These are phyloP conservation scores for Chionographis japonica DNA, from an alignment of 106 monocot species.

Conservation along the genomic window DNA sequence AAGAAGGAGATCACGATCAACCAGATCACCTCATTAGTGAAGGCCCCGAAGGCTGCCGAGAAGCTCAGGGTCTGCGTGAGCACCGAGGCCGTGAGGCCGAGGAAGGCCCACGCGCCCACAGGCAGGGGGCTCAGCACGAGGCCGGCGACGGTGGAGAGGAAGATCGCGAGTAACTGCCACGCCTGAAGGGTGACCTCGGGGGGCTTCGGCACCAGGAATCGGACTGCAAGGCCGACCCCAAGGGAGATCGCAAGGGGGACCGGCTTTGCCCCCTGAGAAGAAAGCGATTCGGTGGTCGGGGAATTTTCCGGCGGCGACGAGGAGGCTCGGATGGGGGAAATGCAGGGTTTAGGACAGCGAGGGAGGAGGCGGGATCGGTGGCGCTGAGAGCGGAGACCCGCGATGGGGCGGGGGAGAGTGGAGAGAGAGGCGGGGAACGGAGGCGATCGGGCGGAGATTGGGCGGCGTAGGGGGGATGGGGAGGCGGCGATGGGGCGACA, in stretches of 20 bases:
- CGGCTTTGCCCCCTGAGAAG: slow-evolving; percentile 25
- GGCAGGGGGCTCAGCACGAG: slow-evolving; percentile 50
- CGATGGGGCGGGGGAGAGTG: background rate
- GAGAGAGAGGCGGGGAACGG: background rate
- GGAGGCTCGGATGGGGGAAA: background rate
- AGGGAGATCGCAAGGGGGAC: slow-evolving; percentile 29
- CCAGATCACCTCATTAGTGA: slow-evolving; percentile 53
- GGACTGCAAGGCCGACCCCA: slow-evolving; percentile 32
- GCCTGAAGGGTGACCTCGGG: slow-evolving; percentile 34
- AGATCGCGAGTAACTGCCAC: slow-evolving; percentile 51
- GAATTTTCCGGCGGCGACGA: background rate
- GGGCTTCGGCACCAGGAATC: slow-evolving; percentile 45
- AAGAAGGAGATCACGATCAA: slow-evolving; percentile 54
- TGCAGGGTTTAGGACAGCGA: background rate
- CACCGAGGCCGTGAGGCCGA: slow-evolving; percentile 31
- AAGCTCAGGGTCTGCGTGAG: slow-evolving; percentile 35
- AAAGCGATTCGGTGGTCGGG: background rate
- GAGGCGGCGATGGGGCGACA: slow-evolving; percentile 8
- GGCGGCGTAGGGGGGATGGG: background rate
- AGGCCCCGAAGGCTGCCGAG: slow-evolving; percentile 34
- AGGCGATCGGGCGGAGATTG: background rate
- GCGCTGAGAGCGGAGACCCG: background rate
- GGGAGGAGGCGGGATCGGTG: background rate
- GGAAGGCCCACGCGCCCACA: slow-evolving; percentile 44
- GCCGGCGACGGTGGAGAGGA: slow-evolving; percentile 47